Base-by-base conservation (phyloP, 371 early-diverging fungal species). In the Vairimorpha necatrix region DNA sequence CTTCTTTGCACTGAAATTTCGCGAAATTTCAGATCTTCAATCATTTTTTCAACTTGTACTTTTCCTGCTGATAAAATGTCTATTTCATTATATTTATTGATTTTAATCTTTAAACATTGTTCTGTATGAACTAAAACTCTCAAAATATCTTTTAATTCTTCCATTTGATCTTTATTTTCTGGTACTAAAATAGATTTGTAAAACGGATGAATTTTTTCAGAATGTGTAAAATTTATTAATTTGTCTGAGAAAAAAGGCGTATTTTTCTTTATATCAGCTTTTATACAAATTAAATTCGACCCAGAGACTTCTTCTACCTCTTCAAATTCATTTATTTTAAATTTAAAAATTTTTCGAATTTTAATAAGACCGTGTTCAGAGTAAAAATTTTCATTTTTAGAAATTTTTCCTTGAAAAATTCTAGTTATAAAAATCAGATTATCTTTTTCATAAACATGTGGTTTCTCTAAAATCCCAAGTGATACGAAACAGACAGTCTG, bases 21-120 rank as follows among this genome's bases (percentile, higher is more conserved):
- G 0, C 28, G 36, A 13, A 67, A 46, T 38, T 7, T 33, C 16
- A 84, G 47, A 72, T 84, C 84, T 24, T 53, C 63, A 2, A 72
- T 63, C 14, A 84, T 75, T 71, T 84, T 84, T 70, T 84, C 84
- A 47, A 78, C 78, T 22, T 84, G 84, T 16, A 84, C 74, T 53
- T 72, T 67, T 4, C 84, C 84, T 33, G 65, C 42, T 32, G 80
- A 79, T 18, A 69, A 33, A 2, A 84, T 38, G 53, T 82, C 82
- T 22, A 82, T 50, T 46, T 84, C 79, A 20, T 53, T 60, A 67
- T 63, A 84, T 47, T 75, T 81, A 63, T 81, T 82, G 14, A 76
- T 58, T 46, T 65, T 77, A 26, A 67, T 75, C 58, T 72, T 79
- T 30, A 84, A 66, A 32, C 39, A 65, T n/a, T 71, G 74, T 72